Percentiles rank a stretch among this genome's conserved stretches.
phyloP scores from a whole-genome alignment of 2,329 filamentous ascomycete species.

The Arachnopeziza araneosa region DNA sequence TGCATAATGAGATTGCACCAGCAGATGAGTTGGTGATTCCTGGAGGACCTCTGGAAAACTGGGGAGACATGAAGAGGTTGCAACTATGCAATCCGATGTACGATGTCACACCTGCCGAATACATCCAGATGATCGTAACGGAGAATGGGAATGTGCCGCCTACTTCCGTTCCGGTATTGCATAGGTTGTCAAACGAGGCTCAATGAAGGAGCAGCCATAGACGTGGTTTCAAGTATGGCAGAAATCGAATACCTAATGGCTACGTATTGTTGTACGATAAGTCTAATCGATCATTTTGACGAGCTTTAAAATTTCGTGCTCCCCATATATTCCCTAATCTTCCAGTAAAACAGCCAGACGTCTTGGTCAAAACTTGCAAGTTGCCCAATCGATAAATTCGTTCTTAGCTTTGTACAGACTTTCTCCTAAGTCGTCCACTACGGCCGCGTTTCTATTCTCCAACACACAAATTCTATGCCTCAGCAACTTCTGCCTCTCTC shows the following conservation, averaged over 20 bases:
- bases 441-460: background rate
- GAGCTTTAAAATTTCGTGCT: background rate
- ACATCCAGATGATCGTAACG: slow-evolving; percentile 83
- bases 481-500: slow-evolving; percentile 47
- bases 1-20: slow-evolving; percentile 86
- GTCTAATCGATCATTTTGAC: background rate
- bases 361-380: background rate
- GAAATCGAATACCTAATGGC: background rate
- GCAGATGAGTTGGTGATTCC: slow-evolving; percentile 53
- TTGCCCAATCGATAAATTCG: background rate
- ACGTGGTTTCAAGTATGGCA: background rate
- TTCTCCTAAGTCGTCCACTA: background rate
- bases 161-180: slow-evolving; percentile 74
- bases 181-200: slow-evolving; percentile 47
- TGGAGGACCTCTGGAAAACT: slow-evolving; percentile 40
- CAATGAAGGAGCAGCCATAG: background rate
- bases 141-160: slow-evolving; percentile 85
- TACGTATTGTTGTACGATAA: slow-evolving; percentile 12
- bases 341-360: background rate
- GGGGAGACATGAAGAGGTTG: slow-evolving; percentile 53
- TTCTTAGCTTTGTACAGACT: slow-evolving; percentile 17
- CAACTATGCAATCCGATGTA: slow-evolving; percentile 75
- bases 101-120: slow-evolving; percentile 83
- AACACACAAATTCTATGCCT: slow-evolving; percentile 1
- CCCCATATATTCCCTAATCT: background rate